Evolutionary conservation across 768 basidiomycete genomes (phyloP), one percentile per base, ranked within the genome.

Genomic region (Austroboletus festivus): DNA sequence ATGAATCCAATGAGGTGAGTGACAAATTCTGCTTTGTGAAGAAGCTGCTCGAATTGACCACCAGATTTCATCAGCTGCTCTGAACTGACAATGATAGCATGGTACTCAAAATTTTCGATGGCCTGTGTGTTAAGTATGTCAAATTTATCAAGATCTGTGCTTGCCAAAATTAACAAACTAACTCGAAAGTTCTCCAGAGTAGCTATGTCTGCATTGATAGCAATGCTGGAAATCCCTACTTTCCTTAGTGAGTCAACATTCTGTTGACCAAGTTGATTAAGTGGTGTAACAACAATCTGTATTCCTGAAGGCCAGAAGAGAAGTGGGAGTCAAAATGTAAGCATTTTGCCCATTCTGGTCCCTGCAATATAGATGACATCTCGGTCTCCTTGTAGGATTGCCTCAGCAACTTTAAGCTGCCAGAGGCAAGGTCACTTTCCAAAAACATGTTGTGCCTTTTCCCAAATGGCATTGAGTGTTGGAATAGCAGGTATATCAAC

Each of bases 301-400:
- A 66, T 42, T 1, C 46, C 45, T 5, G 46, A 42, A 0, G 48
- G 35, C 1, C 24, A 10, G 33, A 64, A 63, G 0, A 70, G 44
- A 4, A 71, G 45, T 2, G 66, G 62, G 20, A 69, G 59, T 63
- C 61, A 67, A 47, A 71, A 70, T 0, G 57, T 56, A 3, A 68
- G 50, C 1, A 47, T 53, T 13, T 53, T 53, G 1, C 44, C 52
- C 44, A 46, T 53, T 0, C 44, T 43, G 12, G 44, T 53, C 0
- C 44, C 40, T 2, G 47, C 52, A 0, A 7, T 53, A 15, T 34
- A 50, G 1, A 50, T 4, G 12, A 67, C 52, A 48, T 68, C 59
- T 3, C 41, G 19, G 15, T 57, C 50, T 0, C 53, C 33, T 20
- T 56, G 44, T 3, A 68, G 45, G 3, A 64, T 16, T 0, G 62